Conservation (phyloP, 441 rosid genomes). For the Gossypium lobatum region DNA sequence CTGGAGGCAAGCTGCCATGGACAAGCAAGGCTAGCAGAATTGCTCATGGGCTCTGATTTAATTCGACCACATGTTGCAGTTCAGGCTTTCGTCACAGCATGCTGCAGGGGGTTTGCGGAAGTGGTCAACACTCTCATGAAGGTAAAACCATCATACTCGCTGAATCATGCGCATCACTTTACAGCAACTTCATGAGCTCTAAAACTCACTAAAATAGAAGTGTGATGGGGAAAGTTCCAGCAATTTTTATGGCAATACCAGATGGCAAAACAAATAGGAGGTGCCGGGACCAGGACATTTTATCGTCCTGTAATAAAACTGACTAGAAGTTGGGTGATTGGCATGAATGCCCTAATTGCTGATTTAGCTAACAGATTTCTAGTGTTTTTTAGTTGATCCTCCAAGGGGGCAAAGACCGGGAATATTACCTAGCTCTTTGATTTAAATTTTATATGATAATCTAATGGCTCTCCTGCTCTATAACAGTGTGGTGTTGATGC, state of each 20-base stretch:
- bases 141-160: constrained; percentile 35
- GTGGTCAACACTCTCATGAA: constrained; percentile 62
- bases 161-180: neutral
- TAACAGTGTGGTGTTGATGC: constrained; percentile 83
- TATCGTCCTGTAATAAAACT: neutral
- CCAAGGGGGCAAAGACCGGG: neutral
- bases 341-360: neutral
- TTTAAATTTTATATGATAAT: constrained; percentile 4
- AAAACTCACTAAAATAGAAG: neutral
- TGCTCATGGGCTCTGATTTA: constrained; percentile 82
- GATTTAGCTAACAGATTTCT: neutral
- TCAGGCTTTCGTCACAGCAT: constrained; percentile 81
- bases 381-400: neutral
- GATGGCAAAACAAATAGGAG: neutral
- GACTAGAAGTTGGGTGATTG: neutral
- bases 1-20: constrained; percentile 82
- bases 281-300: neutral
- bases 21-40: constrained; percentile 50
- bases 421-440: neutral
- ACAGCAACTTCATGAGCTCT: neutral
- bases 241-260: neutral
- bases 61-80: constrained; percentile 85
- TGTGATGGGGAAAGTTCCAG: neutral
- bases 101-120: constrained; percentile 73
- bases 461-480: constrained; percentile 12